phyloP scores from a whole-genome alignment of 208 protist genomes.

The Crithidia sp. region DNA sequence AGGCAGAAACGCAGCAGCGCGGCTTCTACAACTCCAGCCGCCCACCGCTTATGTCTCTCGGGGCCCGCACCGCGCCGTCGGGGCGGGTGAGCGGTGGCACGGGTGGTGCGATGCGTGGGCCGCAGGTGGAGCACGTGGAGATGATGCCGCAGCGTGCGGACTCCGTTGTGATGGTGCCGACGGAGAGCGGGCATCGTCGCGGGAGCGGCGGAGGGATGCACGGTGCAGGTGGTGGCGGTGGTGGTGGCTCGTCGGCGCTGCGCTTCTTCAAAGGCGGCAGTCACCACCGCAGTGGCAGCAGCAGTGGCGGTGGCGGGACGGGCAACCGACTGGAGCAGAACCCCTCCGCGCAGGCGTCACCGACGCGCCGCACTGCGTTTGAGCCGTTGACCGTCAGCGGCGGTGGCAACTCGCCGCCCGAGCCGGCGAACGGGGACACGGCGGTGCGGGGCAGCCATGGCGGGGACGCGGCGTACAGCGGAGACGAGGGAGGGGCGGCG shows the following conservation, averaged over 20 bases:
- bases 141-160: neutral
- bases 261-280: constrained; percentile 1
- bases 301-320: neutral
- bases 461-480: neutral
- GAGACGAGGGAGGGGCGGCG: too few species aligned
- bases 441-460: constrained; percentile 2
- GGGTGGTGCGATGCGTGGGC: neutral
- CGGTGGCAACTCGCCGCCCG: constrained; percentile 6
- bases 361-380: constrained; percentile 5
- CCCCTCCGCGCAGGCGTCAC: neutral
- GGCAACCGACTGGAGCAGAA: constrained; percentile 4
- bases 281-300: neutral
- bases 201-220: neutral
- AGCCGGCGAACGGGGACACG: neutral
- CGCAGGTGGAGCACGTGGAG: neutral
- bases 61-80: neutral
- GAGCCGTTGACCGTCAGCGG: constrained; percentile 4
- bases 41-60: constrained; percentile 21
- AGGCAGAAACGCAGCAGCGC: neutral
- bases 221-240: neutral
- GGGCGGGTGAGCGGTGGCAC: neutral
- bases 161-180: constrained; percentile 29
- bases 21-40: constrained; percentile 31
- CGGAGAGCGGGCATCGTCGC: neutral
- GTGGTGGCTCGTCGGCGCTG: neutral